These are phyloP conservation scores for Fusarium sp. DNA, from an alignment of 2,329 filamentous ascomycete species.

Conservation along the genomic window DNA sequence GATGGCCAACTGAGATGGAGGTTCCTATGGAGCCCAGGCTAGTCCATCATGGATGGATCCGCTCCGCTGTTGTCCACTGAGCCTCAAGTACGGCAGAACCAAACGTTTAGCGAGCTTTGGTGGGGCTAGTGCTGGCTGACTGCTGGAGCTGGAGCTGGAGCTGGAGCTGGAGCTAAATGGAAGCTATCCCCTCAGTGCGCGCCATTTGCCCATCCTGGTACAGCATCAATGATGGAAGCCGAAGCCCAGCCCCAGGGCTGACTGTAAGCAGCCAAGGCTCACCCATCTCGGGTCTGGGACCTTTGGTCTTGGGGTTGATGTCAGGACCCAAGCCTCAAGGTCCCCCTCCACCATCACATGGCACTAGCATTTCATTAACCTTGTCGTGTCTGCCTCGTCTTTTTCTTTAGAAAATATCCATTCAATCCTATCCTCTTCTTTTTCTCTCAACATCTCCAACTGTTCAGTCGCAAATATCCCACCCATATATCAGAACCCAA, in stretches of 20 bases:
- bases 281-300: no score
- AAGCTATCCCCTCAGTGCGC: no score
- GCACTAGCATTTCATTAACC: slow-evolving; percentile 6
- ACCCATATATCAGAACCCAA: background rate
- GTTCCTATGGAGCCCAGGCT: no score
- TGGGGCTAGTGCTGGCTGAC: background rate
- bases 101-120: slow-evolving; percentile 14
- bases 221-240: background rate
- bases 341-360: slow-evolving; percentile 11
- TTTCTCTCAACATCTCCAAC: background rate
- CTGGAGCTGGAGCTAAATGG: background rate
- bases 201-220: slow-evolving; percentile 4
- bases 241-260: background rate
- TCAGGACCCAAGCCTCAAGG: slow-evolving; percentile 2
- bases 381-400: background rate
- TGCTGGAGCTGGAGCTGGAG: slow-evolving; percentile 1
- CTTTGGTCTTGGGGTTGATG: no score
- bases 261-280: slow-evolving; percentile 23
- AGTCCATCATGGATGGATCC: no score
- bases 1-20: background rate
- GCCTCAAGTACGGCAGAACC: slow-evolving; percentile 15
- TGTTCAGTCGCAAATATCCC: background rate
- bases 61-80: slow-evolving; percentile 19
- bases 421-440: background rate
- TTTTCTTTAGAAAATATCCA: background rate